Conservation (phyloP, 2,329 filamentous ascomycete species). For the Lecanicillium sp. region DNA sequence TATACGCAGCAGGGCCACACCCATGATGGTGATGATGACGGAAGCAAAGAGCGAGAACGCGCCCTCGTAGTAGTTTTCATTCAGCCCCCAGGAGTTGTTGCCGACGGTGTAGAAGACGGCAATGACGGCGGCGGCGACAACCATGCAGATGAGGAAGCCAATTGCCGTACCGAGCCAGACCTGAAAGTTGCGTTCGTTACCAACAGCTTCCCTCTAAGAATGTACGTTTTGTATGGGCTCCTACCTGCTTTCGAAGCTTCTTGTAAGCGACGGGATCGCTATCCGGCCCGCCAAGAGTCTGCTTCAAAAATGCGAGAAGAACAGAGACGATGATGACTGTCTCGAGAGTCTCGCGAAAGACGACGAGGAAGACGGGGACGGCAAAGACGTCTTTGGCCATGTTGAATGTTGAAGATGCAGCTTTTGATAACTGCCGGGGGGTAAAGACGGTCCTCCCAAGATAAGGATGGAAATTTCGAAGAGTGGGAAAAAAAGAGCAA, state of each 20-base stretch:
- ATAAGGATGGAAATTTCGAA: neutral
- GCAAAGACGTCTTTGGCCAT: constrained; percentile 66
- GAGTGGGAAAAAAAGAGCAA: no score
- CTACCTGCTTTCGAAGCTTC: constrained; percentile 57
- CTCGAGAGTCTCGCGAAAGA: constrained; percentile 79
- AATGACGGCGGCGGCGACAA: constrained; percentile 60
- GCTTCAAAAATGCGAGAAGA: constrained; percentile 77
- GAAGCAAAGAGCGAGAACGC: constrained; percentile 67
- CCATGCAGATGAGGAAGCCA: constrained; percentile 56
- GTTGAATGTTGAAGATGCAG: constrained; percentile 11
- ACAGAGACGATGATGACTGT: constrained; percentile 80
- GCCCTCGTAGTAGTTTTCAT: constrained; percentile 76
- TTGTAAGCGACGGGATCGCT: constrained; percentile 57
- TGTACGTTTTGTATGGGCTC: no score
- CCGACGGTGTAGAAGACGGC: constrained; percentile 63
- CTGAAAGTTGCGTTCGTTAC: constrained; percentile 12
- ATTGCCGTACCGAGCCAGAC: constrained; percentile 56
- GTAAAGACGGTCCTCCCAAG: no score
- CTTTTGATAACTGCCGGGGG: no score
- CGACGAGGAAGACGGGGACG: constrained; percentile 80
- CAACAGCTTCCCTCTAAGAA: no score
- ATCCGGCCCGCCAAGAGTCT: constrained; percentile 60
- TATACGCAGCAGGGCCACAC: constrained; percentile 70
- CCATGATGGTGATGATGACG: constrained; percentile 75
- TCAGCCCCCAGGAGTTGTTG: constrained; percentile 54